A percentile compares a stretch with the other conserved stretches of the same genome.
phyloP scores from a whole-genome alignment of 208 protist genomes.

The Trypanosoma avium region DNA sequence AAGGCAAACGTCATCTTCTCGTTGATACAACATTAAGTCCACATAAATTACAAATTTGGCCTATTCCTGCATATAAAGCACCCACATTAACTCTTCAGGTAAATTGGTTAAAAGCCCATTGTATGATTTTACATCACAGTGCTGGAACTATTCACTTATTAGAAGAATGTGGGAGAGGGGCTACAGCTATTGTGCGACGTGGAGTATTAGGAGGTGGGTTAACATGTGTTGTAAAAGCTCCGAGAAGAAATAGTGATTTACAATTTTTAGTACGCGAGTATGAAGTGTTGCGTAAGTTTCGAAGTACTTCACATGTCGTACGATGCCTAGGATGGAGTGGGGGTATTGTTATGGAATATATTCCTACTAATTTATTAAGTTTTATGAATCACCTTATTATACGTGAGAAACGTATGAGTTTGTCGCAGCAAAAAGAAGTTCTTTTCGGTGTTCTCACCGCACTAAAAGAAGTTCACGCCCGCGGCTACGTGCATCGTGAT shows the following conservation, averaged over 20 bases:
- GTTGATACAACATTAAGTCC: conserved; percentile 23
- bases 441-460: conserved; percentile 9
- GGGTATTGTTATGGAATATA: conserved; percentile 26
- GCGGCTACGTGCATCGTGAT: conserved; percentile 78
- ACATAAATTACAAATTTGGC: conserved; percentile 19
- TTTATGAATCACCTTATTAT: conserved; percentile 30
- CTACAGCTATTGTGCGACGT: conserved; percentile 21
- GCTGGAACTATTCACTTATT: conserved; percentile 3
- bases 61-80: conserved; percentile 6
- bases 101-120: conserved; percentile 7
- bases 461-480: conserved; percentile 42
- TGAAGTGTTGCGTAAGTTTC: conserved; percentile 1
- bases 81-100: not conserved
- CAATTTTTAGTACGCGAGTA: conserved; percentile 15
- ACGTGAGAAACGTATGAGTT: conserved; percentile 12
- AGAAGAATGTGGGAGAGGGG: conserved; percentile 27
- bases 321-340: conserved; percentile 23
- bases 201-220: conserved; percentile 18
- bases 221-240: conserved; percentile 26
- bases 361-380: conserved; percentile 24
- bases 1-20: conserved; percentile 14
- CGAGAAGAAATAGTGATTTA: conserved; percentile 7
- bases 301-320: conserved; percentile 9
- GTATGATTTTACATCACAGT: conserved; percentile 3
- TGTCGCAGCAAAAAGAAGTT: conserved; percentile 19